A percentile compares a stretch with the other conserved stretches of the same genome.
Conservation (phyloP, 1,284 basidiomycete species). For the Boletus semigastroideus region DNA sequence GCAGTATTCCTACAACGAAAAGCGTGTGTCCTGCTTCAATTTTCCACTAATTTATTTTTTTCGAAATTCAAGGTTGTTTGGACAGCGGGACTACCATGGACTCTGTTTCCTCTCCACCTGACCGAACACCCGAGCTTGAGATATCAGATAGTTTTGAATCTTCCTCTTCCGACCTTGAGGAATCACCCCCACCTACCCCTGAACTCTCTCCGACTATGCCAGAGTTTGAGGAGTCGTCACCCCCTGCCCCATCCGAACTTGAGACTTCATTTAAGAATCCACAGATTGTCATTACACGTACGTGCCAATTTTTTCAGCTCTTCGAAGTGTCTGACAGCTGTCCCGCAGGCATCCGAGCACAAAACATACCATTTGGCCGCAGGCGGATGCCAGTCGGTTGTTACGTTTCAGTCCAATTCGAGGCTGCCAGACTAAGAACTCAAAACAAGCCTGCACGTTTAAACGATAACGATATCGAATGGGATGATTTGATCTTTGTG, state of each 20-base stretch:
- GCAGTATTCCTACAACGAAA: neutral
- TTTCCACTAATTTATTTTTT: neutral
- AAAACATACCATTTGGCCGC: neutral
- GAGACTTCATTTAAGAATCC: neutral
- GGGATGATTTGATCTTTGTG: conserved; percentile 1
- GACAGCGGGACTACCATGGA: neutral
- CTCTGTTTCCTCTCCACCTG: neutral
- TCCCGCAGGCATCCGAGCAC: conserved; percentile 5
- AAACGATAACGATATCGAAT: neutral
- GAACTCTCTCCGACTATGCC: neutral
- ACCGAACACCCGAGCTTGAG: neutral
- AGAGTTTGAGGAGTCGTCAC: neutral
- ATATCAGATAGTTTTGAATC: too few relatives aligned
- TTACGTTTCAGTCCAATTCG: neutral
- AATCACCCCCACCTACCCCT: neutral
- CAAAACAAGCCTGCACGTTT: neutral
- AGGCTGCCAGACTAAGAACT: neutral
- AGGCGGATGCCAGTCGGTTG: neutral
- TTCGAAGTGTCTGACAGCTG: neutral
- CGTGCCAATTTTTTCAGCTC: neutral
- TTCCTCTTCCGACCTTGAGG: neutral
- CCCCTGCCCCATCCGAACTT: neutral
- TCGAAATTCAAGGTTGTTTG: neutral
- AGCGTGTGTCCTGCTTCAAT: neutral
- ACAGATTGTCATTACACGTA: neutral